A percentile compares a stretch with the other conserved stretches of the same genome.
Evolutionary conservation across 768 basidiomycete species (phyloP).

Genomic region (Boletus insuetus): DNA sequence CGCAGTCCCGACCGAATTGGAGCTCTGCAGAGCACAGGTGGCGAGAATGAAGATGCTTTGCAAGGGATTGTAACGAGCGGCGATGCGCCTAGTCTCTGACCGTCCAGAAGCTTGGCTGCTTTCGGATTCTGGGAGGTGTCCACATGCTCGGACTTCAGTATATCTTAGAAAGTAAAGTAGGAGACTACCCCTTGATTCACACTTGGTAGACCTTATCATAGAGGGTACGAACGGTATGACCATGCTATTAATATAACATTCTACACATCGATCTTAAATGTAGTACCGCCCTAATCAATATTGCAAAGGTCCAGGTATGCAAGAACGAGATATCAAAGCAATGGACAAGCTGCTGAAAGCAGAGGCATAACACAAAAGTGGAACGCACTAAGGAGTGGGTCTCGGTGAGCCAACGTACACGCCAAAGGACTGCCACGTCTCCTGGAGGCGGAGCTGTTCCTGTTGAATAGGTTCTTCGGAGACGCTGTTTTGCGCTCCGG

Average conservation of each 20-base stretch:
- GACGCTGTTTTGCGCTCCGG: neutral
- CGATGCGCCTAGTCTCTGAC: neutral
- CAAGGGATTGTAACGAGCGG: constrained; percentile 44
- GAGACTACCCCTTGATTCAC: too few relatives aligned
- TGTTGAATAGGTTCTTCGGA: constrained; percentile 12
- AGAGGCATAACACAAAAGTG: neutral
- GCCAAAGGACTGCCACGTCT: constrained; percentile 72
- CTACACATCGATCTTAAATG: neutral
- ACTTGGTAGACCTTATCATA: neutral
- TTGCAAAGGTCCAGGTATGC: neutral
- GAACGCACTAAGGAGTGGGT: neutral
- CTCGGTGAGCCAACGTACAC: constrained; percentile 41
- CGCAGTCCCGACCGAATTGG: constrained; percentile 55
- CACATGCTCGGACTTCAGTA: too few relatives aligned
- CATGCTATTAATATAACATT: neutral
- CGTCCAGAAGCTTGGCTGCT: neutral
- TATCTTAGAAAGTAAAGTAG: too few relatives aligned
- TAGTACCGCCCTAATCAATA: neutral
- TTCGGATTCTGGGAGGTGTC: neutral
- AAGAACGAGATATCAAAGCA: neutral
- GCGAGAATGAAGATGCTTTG: constrained; percentile 70
- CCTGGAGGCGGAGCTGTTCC: constrained; percentile 33
- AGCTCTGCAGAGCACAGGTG: constrained; percentile 72
- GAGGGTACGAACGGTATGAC: neutral
- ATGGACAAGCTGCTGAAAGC: neutral